phyloP scores from a whole-genome alignment of 2,329 filamentous ascomycete genomes.

The Dothideomycetes sp. region DNA sequence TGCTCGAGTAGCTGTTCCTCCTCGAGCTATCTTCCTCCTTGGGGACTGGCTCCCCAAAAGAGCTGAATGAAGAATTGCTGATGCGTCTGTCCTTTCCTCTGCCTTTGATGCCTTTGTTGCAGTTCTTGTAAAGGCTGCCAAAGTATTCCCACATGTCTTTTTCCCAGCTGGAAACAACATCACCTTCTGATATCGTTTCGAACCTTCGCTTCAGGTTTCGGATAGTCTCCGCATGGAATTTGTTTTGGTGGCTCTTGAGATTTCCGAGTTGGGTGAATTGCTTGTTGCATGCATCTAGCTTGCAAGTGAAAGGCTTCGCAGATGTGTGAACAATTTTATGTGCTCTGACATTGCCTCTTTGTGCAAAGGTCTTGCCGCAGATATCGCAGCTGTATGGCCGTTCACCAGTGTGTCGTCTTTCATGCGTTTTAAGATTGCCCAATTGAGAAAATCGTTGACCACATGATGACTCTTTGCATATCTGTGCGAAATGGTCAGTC shows the following conservation, averaged over 20 bases:
- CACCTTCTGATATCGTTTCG: constrained; percentile 48
- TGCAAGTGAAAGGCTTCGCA: constrained; percentile 70
- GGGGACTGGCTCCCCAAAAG: neutral
- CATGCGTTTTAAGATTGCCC: constrained; percentile 87
- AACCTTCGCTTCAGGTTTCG: constrained; percentile 61
- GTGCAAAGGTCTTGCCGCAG: constrained; percentile 74
- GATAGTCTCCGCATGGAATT: constrained; percentile 73
- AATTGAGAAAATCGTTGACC: constrained; percentile 76
- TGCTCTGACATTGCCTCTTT: constrained; percentile 73
- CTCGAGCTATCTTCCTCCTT: constrained; percentile 4
- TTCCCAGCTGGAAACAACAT: constrained; percentile 56
- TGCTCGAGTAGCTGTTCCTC: constrained; percentile 7
- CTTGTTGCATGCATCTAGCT: constrained; percentile 74
- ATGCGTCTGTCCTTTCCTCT: constrained; percentile 76
- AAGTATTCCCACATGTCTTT: constrained; percentile 78
- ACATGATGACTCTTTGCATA: constrained; percentile 63
- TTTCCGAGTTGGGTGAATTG: constrained; percentile 85
- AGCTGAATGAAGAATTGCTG: constrained; percentile 17
- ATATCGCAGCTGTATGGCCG: constrained; percentile 70
- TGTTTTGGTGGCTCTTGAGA: constrained; percentile 92
- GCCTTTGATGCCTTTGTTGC: constrained; percentile 96
- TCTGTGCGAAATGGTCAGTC: constrained; percentile 25
- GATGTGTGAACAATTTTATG: constrained; percentile 73
- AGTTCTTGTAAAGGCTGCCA: constrained; percentile 83
- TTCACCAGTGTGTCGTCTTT: constrained; percentile 78